Evolutionary conservation across 1,284 basidiomycete genomes (phyloP).

Genomic region (Microbotryum intermedium): DNA sequence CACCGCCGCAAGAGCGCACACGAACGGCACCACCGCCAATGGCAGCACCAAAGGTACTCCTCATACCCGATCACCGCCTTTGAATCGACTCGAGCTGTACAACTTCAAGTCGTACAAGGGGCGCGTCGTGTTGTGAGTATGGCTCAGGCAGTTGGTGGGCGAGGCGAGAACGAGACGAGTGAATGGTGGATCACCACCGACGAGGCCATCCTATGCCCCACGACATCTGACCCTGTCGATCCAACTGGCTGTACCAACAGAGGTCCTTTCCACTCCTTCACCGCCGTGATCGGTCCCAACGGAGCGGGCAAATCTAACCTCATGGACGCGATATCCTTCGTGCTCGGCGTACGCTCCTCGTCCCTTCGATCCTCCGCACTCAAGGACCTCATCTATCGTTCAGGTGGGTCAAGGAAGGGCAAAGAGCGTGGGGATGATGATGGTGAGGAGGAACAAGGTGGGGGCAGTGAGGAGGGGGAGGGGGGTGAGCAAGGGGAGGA

Average conservation of each 20-base stretch:
- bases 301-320: slow-evolving; percentile 98
- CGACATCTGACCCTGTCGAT: not conserved
- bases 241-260: slow-evolving; percentile 43
- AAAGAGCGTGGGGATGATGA: slow-evolving; percentile 37
- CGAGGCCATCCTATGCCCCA: not conserved
- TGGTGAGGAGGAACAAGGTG: slow-evolving; percentile 21
- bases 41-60: too few species aligned
- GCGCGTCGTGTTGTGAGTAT: slow-evolving; percentile 26
- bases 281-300: slow-evolving; percentile 95
- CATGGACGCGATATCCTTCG: slow-evolving; percentile 99
- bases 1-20: too few species aligned
- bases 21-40: too few species aligned
- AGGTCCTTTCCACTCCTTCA: slow-evolving; percentile 86
- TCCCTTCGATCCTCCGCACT: slow-evolving; percentile 88
- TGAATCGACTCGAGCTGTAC: slow-evolving; percentile 59
- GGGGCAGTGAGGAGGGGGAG: slow-evolving; percentile 41
- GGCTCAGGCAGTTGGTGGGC: too few species aligned
- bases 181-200: not conserved
- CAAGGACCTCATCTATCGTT: slow-evolving; percentile 90
- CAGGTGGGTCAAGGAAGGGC: slow-evolving; percentile 38
- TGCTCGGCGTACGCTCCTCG: slow-evolving; percentile 87
- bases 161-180: too few species aligned
- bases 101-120: slow-evolving; percentile 72
- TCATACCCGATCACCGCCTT: too few species aligned
- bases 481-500: slow-evolving; percentile 36